Conservation (phyloP, 257 asterid genomes). For the Nicotiana attenuata region DNA sequence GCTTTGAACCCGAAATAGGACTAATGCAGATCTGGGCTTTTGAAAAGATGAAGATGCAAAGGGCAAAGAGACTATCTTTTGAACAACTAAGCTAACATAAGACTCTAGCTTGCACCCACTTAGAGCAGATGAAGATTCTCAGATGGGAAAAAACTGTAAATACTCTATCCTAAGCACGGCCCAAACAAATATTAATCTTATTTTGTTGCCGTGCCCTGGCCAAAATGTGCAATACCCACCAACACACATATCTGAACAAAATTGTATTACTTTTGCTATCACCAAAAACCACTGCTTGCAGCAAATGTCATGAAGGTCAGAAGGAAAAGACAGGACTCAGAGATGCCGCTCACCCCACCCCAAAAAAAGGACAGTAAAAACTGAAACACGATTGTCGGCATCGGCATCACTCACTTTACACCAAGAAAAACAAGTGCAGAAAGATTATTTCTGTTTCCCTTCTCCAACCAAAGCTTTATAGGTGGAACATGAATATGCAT, state of each 20-base stretch:
- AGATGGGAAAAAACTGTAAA: background rate
- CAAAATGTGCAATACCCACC: background rate
- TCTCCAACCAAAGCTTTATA: background rate
- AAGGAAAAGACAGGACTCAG: background rate
- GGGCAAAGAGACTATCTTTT: background rate
- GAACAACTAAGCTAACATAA: no score
- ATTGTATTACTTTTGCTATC: background rate
- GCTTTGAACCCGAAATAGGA: background rate
- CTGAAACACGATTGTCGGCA: background rate
- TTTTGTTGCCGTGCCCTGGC: background rate
- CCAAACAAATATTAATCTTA: background rate
- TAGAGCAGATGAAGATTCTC: conserved; percentile 7
- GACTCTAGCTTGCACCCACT: conserved; percentile 5
- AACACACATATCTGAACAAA: background rate
- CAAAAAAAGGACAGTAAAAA: no score
- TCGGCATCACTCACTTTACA: background rate
- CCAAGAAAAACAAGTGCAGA: background rate
- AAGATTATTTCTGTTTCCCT: background rate
- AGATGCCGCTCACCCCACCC: background rate
- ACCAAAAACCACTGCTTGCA: background rate
- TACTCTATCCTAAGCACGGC: background rate
- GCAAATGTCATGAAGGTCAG: background rate
- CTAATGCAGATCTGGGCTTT: background rate
- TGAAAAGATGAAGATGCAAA: conserved; percentile 1
- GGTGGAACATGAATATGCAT: background rate